A percentile compares a stretch with the other conserved stretches of the same genome.
phyloP scores from a whole-genome alignment of 371 early-diverging fungal genomes.

The Chytridium lagenaria region DNA sequence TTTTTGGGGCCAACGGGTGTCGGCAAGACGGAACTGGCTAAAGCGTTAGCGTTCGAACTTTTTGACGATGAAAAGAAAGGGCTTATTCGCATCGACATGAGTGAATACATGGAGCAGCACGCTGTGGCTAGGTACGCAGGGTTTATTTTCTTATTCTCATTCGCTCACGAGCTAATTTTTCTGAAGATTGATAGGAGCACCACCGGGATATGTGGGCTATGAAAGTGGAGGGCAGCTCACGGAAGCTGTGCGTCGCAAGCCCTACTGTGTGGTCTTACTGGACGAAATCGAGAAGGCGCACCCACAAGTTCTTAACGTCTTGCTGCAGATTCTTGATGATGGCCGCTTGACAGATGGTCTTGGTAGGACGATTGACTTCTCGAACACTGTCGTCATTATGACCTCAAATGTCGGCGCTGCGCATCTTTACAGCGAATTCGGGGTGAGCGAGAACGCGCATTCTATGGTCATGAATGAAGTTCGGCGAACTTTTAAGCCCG shows the following conservation, averaged over 20 bases:
- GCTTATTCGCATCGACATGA: conserved; percentile 82
- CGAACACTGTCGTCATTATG: conserved; percentile 82
- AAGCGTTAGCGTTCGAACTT: conserved; percentile 75
- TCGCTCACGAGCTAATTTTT: no score
- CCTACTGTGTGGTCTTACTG: conserved; percentile 80
- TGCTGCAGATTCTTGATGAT: conserved; percentile 86
- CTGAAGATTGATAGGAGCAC: conserved; percentile 74
- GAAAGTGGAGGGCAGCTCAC: conserved; percentile 84
- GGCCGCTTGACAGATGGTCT: conserved; percentile 83
- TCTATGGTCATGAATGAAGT: conserved; percentile 58
- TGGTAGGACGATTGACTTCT: conserved; percentile 78
- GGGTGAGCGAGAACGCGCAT: conserved; percentile 46
- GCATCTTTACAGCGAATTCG: conserved; percentile 51
- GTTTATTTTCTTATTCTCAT: neutral
- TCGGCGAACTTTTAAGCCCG: conserved; percentile 73
- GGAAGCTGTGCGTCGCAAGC: conserved; percentile 76
- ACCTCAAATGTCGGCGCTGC: conserved; percentile 79
- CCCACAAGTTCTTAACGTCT: conserved; percentile 76
- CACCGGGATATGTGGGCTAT: conserved; percentile 84
- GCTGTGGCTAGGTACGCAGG: conserved; percentile 58
- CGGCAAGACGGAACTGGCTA: conserved; percentile 87
- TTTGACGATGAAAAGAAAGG: conserved; percentile 83
- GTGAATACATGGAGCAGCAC: conserved; percentile 82
- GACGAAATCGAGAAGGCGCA: conserved; percentile 91
- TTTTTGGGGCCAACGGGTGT: conserved; percentile 88